phyloP scores from a whole-genome alignment of 2,329 filamentous ascomycete species.

The Cercospora brassicicola region DNA sequence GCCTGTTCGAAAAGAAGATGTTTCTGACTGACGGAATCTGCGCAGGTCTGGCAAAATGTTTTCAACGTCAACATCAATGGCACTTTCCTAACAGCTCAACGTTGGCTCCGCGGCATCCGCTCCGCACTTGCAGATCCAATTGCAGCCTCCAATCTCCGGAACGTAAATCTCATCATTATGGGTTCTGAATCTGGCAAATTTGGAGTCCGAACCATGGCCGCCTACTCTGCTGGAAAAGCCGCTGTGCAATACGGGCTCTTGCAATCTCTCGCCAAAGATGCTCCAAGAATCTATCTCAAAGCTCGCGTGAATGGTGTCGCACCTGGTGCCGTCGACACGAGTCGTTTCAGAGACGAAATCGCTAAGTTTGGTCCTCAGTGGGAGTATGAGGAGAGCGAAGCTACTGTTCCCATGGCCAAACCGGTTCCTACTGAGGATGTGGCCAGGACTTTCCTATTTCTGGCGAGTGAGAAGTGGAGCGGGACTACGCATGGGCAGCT shows the following conservation, averaged over 20 bases:
- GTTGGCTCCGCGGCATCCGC: slow-evolving; percentile 45
- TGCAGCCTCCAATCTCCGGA: slow-evolving; percentile 25
- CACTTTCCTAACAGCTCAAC: slow-evolving; percentile 47
- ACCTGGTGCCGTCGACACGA: slow-evolving; percentile 50
- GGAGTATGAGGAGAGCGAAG: slow-evolving; percentile 46
- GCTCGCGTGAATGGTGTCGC: slow-evolving; percentile 50
- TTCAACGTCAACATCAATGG: slow-evolving; percentile 48
- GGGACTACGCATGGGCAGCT: slow-evolving; percentile 49
- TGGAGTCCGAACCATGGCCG: slow-evolving; percentile 46
- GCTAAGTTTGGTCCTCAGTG: slow-evolving; percentile 42
- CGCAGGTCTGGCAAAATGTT: slow-evolving; percentile 42
- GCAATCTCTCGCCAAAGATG: slow-evolving; percentile 46
- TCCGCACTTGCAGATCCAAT: slow-evolving; percentile 25
- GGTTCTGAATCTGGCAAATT: slow-evolving; percentile 50
- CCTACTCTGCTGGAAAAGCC: slow-evolving; percentile 50
- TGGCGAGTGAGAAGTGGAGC: slow-evolving; percentile 51
- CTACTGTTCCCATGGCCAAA: slow-evolving; percentile 44
- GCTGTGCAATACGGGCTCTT: slow-evolving; percentile 50
- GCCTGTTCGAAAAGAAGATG: neutral
- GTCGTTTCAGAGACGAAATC: slow-evolving; percentile 46
- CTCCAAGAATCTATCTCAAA: slow-evolving; percentile 40
- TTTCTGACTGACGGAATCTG: neutral
- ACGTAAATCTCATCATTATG: slow-evolving; percentile 48
- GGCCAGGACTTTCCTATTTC: slow-evolving; percentile 47
- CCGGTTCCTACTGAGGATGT: slow-evolving; percentile 45